phyloP scores from a whole-genome alignment of 129 eudicot genomes.

The Calendula officinalis region DNA sequence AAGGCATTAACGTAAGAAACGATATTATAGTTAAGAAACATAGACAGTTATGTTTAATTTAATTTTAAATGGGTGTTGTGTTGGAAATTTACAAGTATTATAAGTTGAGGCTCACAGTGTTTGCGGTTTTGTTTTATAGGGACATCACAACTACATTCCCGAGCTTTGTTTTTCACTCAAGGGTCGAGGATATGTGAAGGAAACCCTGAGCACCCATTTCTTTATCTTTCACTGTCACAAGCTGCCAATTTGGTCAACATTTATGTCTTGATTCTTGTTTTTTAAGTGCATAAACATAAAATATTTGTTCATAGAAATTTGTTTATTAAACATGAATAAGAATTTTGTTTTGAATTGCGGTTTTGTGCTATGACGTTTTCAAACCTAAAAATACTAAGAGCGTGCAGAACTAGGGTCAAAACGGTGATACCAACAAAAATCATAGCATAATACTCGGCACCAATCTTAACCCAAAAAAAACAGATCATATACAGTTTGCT shows the following conservation, averaged over 20 bases:
- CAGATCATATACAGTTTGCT: too few relatives aligned
- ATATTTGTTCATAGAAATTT: conserved; percentile 23
- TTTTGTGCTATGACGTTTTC: neutral
- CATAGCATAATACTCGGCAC: too few relatives aligned
- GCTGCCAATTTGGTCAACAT: neutral
- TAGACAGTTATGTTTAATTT: too few relatives aligned
- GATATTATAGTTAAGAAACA: too few relatives aligned
- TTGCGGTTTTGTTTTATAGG: conserved; percentile 32
- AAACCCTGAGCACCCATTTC: neutral
- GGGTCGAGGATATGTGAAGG: conserved; percentile 69
- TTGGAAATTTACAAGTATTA: neutral
- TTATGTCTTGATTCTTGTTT: conserved; percentile 15
- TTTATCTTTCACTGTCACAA: neutral
- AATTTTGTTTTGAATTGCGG: conserved; percentile 9
- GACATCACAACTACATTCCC: conserved; percentile 91
- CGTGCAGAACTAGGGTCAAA: too few relatives aligned
- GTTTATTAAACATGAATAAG: conserved; percentile 15
- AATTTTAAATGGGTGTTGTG: too few relatives aligned
- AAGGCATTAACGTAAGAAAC: too few relatives aligned
- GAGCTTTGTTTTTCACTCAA: conserved; percentile 86
- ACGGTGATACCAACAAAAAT: too few relatives aligned
- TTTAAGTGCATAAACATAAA: conserved; percentile 14
- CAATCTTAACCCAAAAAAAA: too few relatives aligned
- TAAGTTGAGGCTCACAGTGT: neutral
- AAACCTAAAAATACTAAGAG: neutral